phyloP scores from a whole-genome alignment of 2,329 filamentous ascomycete genomes.

The Xylariaceae sp. region DNA sequence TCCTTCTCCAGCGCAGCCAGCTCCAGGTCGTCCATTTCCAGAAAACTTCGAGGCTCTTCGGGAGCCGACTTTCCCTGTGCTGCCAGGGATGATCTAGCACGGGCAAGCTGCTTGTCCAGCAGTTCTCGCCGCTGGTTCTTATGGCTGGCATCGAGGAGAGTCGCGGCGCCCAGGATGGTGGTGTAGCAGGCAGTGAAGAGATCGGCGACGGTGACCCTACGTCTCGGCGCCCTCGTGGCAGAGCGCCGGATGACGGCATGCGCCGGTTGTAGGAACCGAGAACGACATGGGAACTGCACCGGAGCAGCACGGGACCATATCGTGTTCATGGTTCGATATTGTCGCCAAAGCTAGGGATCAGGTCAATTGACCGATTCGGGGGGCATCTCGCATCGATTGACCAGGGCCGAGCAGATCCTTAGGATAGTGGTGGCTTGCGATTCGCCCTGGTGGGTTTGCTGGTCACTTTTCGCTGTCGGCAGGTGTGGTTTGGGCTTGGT shows the following conservation, averaged over 20 bases:
- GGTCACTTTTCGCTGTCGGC: not conserved
- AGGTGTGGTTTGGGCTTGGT: not conserved
- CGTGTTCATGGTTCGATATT: constrained; percentile 55
- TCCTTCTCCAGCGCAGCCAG: not conserved
- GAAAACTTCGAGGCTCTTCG: constrained; percentile 1
- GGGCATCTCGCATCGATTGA: constrained; percentile 15
- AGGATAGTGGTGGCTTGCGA: not conserved
- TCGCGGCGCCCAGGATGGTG: constrained; percentile 59
- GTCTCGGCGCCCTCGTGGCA: constrained; percentile 45
- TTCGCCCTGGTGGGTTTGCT: not conserved
- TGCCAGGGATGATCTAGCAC: constrained; percentile 44
- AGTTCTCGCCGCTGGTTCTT: constrained; percentile 55
- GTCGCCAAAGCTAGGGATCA: constrained; percentile 15
- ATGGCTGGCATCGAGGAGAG: constrained; percentile 54
- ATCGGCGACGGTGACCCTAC: constrained; percentile 47
- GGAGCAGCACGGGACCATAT: constrained; percentile 63
- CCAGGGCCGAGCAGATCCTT: constrained; percentile 2
- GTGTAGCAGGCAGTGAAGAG: constrained; percentile 64
- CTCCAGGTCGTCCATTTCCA: not conserved
- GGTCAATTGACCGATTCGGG: constrained; percentile 3
- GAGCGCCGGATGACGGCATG: constrained; percentile 45
- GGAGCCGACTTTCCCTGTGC: constrained; percentile 23
- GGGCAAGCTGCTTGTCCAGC: constrained; percentile 57
- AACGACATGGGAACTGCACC: constrained; percentile 56
- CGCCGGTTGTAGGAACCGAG: constrained; percentile 52